phyloP scores from a whole-genome alignment of 208 protist genomes.

The Trypanosoma grayi region DNA sequence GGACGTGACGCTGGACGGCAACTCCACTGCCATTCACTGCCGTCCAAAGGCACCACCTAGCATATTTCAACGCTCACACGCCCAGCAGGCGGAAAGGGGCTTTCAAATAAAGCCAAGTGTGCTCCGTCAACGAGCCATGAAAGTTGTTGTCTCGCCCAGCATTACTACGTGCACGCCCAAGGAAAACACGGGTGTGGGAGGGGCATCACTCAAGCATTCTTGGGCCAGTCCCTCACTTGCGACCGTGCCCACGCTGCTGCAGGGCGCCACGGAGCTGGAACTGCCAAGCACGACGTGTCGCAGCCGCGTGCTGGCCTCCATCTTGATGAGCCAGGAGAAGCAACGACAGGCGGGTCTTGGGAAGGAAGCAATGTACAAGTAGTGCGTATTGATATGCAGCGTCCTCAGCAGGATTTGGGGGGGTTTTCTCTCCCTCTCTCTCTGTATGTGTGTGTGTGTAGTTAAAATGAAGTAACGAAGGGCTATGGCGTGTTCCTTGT shows the following conservation, averaged over 20 bases:
- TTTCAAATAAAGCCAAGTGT: neutral
- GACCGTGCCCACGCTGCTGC: neutral
- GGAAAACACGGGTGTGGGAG: neutral
- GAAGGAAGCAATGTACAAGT: conserved; percentile 3
- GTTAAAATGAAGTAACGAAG: too few relatives aligned
- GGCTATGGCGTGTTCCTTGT: neutral
- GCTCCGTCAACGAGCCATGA: conserved; percentile 7
- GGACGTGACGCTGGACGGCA: conserved; percentile 76
- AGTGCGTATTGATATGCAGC: neutral
- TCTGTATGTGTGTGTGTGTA: neutral
- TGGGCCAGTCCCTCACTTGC: neutral
- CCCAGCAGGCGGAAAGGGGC: neutral
- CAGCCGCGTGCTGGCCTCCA: conserved; percentile 3
- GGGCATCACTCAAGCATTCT: neutral
- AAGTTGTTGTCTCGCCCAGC: neutral
- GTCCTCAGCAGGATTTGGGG: neutral
- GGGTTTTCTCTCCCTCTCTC: too few relatives aligned
- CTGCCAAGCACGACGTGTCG: conserved; percentile 17
- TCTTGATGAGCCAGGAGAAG: neutral
- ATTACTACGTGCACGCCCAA: neutral
- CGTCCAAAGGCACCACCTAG: conserved; percentile 17
- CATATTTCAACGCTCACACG: conserved; percentile 14
- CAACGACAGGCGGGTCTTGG: neutral
- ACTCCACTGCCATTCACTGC: conserved; percentile 52
- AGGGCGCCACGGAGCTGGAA: neutral